Evolutionary conservation across 2,329 filamentous ascomycete species (phyloP), one percentile per base, ranked within the genome.

Genomic region (Gaeumannomyces tritici): DNA sequence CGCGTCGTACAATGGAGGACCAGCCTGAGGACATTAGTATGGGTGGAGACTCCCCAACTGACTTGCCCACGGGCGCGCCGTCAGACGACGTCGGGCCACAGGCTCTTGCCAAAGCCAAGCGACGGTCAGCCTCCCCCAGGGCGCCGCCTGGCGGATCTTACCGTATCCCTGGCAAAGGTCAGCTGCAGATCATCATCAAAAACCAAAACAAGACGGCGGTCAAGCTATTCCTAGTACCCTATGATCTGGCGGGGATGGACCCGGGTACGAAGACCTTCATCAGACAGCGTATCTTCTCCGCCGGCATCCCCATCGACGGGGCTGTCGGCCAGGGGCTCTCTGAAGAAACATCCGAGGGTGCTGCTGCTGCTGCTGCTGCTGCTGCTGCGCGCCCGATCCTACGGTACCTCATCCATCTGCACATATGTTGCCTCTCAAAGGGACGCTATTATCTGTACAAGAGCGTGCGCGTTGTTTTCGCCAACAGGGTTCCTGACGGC

Each of bases 191-290:
- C 66, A 89, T 99, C 65, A 91, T 99, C 73, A 98, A 98, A 73
- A 99, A 98, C 69, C 93, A 93, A 21, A 96, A 98, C 77, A 98
- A 98, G 72, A 98, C 95, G 4, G 95, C 95, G 1, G 93, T 98
- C 62, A 98, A 99, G 73, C 80, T 99, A 0, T 98, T 98, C 68
- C 81, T 98, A 28, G 86, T 99, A 3, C 95, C 93, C 0, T 99
- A 98, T 69, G 92, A 98, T 71, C 79, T 99, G 1, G 83, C 86
- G 1, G 93, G 91, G 61, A 99, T 99, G 93, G 89, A 95, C 65
- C 84, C 91, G 0, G 92, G 92, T 0, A 96, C 91, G 21, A 98
- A 98, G 74, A 99, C 95, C 0, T 98, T 98, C 69, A 89, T 99
- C 64, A 86, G 95, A 33, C 95, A 99, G 75, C 88, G 95, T 64